Conservation (phyloP, 257 asterid species). For the Eucommia ulmoides region DNA sequence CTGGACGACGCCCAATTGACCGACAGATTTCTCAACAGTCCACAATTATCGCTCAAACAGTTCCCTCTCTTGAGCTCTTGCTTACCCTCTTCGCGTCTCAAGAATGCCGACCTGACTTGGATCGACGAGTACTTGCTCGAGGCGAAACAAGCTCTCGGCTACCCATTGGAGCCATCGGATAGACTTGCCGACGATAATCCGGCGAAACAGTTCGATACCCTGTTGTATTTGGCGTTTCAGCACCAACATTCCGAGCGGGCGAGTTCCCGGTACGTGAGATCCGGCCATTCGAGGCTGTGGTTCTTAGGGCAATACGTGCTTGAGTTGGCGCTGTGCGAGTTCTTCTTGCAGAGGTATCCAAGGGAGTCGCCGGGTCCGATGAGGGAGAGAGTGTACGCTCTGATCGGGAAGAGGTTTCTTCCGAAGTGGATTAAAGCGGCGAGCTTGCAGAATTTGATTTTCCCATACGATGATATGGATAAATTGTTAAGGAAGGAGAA, state of each 20-base stretch:
- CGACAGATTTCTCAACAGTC: conserved; percentile 86
- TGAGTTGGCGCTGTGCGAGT: conserved; percentile 83
- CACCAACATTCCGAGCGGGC: conserved; percentile 89
- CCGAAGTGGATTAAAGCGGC: conserved; percentile 84
- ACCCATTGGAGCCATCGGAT: conserved; percentile 81
- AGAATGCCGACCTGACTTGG: conserved; percentile 83
- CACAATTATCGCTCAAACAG: conserved; percentile 69
- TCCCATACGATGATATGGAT: conserved; percentile 86
- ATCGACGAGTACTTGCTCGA: conserved; percentile 83
- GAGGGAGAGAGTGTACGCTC: conserved; percentile 91
- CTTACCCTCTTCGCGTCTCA: conserved; percentile 62
- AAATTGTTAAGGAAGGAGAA: conserved; percentile 57
- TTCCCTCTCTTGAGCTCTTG: conserved; percentile 94
- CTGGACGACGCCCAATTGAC: conserved; percentile 65
- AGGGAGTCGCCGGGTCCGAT: conserved; percentile 96
- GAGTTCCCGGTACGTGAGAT: conserved; percentile 61
- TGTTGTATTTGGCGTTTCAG: conserved; percentile 90
- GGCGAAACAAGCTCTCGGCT: conserved; percentile 87
- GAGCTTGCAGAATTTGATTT: conserved; percentile 81
- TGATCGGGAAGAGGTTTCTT: conserved; percentile 84
- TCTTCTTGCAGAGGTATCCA: conserved; percentile 85
- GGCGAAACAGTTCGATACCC: conserved; percentile 75
- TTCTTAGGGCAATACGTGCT: conserved; percentile 84
- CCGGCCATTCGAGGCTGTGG: conserved; percentile 72
- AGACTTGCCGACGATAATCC: conserved; percentile 74